A percentile compares a stretch with the other conserved stretches of the same genome.
Evolutionary conservation across 495 filamentous ascomycete species (phyloP).

Genomic region (Aeminium ludgeri): DNA sequence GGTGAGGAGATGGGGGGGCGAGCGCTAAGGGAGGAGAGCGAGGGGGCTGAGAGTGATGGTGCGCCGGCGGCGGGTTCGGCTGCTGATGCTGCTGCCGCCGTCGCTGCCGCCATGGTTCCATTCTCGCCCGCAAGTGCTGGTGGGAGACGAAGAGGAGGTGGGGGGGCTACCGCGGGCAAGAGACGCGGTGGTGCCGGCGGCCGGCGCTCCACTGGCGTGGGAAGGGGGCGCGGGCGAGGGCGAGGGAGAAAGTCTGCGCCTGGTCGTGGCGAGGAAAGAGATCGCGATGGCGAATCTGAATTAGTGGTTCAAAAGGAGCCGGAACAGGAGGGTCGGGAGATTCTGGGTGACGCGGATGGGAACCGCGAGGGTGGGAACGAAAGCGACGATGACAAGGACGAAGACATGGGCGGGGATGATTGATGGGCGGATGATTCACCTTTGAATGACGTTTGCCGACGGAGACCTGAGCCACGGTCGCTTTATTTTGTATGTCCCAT

Average conservation of each 20-base stretch:
- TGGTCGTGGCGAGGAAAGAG: slow-evolving; percentile 13
- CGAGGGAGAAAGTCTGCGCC: not conserved
- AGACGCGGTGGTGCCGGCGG: not conserved
- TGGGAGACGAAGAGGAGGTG: not conserved
- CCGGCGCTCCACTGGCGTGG: not conserved
- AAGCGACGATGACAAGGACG: slow-evolving; percentile 12
- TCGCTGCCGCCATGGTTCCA: not conserved
- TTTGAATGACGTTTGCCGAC: too few relatives aligned
- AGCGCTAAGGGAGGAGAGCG: not conserved
- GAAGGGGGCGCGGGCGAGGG: slow-evolving; percentile 3
- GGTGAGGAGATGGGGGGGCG: not conserved
- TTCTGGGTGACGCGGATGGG: slow-evolving; percentile 14
- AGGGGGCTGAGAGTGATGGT: slow-evolving; percentile 7
- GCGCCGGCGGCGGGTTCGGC: slow-evolving; percentile 1
- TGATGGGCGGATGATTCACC: not conserved
- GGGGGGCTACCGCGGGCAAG: not conserved
- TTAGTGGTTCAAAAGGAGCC: not conserved
- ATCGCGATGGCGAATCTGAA: slow-evolving; percentile 15
- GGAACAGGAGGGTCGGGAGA: slow-evolving; percentile 18
- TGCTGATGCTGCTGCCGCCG: too few relatives aligned
- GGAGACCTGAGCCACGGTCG: too few relatives aligned
- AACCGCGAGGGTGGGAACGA: slow-evolving; percentile 1
- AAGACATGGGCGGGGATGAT: slow-evolving; percentile 12
- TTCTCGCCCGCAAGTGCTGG: not conserved
- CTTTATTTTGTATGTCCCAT: not conserved